A percentile compares a stretch with the other conserved stretches of the same genome.
These are phyloP conservation scores for Xylaria digitata DNA, from an alignment of 2,329 filamentous ascomycete genomes.

Conservation along the genomic window DNA sequence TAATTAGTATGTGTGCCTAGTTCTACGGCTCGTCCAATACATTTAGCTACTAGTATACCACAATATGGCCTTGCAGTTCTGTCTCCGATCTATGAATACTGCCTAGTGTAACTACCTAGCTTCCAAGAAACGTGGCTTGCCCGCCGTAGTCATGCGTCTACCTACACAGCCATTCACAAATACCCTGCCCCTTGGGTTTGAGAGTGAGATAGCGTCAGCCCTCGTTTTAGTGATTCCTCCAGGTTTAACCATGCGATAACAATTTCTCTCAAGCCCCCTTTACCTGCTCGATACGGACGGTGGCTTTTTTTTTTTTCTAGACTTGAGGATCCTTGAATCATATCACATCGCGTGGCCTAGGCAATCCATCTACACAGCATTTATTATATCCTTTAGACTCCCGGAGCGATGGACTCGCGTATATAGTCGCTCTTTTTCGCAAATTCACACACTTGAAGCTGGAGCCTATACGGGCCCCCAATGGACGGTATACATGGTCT, in stretches of 20 bases:
- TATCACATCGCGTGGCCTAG: conserved; percentile 3
- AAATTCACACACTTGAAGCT: conserved; percentile 8
- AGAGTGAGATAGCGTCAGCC: conserved; percentile 23
- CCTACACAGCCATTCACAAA: background rate
- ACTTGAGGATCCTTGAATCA: conserved; percentile 10
- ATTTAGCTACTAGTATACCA: background rate
- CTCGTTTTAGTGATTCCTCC: conserved; percentile 26
- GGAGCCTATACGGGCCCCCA: conserved; percentile 10
- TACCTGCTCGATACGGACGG: conserved; percentile 25
- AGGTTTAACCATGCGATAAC: conserved; percentile 14
- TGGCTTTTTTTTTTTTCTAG: conserved; percentile 21
- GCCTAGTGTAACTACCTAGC: background rate
- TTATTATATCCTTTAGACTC: conserved; percentile 25
- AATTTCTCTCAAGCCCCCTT: background rate
- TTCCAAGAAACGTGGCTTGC: conserved; percentile 31
- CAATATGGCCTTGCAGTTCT: background rate
- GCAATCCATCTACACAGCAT: background rate
- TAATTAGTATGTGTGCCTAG: conserved; percentile 4
- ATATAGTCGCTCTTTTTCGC: conserved; percentile 7
- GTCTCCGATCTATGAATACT: background rate
- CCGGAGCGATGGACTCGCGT: conserved; percentile 21
- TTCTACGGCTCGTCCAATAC: background rate
- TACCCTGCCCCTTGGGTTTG: conserved; percentile 8
- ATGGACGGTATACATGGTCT: conserved; percentile 25
- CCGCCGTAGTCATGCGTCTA: conserved; percentile 21